Percentiles rank a stretch among this genome's conserved stretches.
These are phyloP conservation scores for Tetraselmis chui DNA, from an alignment of 139 green algal species.

Conservation along the genomic window DNA sequence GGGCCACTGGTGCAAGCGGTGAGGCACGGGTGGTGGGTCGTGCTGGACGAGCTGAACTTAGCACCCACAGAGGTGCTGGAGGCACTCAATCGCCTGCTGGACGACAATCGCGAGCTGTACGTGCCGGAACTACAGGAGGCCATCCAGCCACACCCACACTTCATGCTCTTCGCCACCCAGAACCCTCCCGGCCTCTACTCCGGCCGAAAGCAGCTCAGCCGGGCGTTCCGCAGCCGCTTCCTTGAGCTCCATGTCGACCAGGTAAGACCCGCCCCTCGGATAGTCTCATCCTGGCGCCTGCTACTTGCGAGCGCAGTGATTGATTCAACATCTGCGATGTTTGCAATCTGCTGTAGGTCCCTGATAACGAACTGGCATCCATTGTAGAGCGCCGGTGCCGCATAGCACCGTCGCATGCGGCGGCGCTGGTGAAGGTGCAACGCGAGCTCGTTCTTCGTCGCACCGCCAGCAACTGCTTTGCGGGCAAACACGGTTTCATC, in stretches of 20 bases:
- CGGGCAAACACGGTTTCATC: constrained; percentile 92
- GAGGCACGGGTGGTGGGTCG: constrained; percentile 84
- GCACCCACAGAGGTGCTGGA: constrained; percentile 91
- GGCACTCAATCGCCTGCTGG: constrained; percentile 95
- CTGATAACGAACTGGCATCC: constrained; percentile 79
- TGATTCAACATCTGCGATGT: background rate
- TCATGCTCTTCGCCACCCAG: constrained; percentile 99
- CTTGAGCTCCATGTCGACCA: constrained; percentile 97
- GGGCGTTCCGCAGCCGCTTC: constrained; percentile 84
- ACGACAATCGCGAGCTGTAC: constrained; percentile 98
- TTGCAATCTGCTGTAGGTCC: constrained; percentile 57
- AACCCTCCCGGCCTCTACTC: constrained; percentile 83
- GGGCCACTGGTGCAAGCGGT: constrained; percentile 88
- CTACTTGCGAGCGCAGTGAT: background rate
- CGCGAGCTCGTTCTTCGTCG: constrained; percentile 82
- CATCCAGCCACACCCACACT: constrained; percentile 90
- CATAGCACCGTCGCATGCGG: constrained; percentile 70
- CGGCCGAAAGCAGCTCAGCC: constrained; percentile 48
- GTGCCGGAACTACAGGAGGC: constrained; percentile 92
- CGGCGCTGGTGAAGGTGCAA: constrained; percentile 84
- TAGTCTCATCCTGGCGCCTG: no score
- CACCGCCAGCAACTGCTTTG: constrained; percentile 71
- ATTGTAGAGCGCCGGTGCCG: constrained; percentile 80
- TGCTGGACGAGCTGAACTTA: constrained; percentile 99
- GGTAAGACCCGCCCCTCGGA: no score